Base-by-base conservation (phyloP, 768 basidiomycete genomes). In the Lepiota venenata region DNA sequence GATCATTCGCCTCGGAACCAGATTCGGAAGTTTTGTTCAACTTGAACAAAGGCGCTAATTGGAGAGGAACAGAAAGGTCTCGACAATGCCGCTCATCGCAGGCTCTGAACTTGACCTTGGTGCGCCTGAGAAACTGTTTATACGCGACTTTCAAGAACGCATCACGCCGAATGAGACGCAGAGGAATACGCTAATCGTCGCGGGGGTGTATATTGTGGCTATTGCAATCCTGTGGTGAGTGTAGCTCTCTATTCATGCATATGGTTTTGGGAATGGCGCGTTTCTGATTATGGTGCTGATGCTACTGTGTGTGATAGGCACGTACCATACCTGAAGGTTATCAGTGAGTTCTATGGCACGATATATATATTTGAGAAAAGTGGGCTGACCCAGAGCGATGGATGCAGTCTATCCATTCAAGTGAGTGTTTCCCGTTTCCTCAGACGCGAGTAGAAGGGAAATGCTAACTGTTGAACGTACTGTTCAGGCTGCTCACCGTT, bases 361-460 rank as follows among this genome's bases (percentile, higher is more conserved):
- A 2, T 9, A 9, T 32, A 8, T 2, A 32, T 9, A 8, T 3
- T 32, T 32, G 3, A 11, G 9, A 8, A 32, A 32, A 32, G 9
- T 3, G 3, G 32, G 32, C 42, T 41, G 38, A 50, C 41, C 16
- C 27, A n/a, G 29, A 38, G 10, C 15, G n/a, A 49, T 38, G 49
- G 42, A 41, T 27, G 15, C 37, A 93, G 91, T 93, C 64, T 93
- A 93, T 67, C 92, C 91, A 4, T 93, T 93, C 81, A 93, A 93
- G 91, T 91, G 70, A 70, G 84, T 57, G n/a, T 44, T 54, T 56
- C 49, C 6, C 21, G 18, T 46, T 43, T 32, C n/a, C 21, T 9
- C 15, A 14, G 14, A 50, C 21, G 9, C 16, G 40, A 21, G n/a
- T 37, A 11, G 27, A 15, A 37, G 27, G 21, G 18, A 52, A 32